Conservation (phyloP, 1,139 yeast species). For the Sugiyamaella neomexicana region DNA sequence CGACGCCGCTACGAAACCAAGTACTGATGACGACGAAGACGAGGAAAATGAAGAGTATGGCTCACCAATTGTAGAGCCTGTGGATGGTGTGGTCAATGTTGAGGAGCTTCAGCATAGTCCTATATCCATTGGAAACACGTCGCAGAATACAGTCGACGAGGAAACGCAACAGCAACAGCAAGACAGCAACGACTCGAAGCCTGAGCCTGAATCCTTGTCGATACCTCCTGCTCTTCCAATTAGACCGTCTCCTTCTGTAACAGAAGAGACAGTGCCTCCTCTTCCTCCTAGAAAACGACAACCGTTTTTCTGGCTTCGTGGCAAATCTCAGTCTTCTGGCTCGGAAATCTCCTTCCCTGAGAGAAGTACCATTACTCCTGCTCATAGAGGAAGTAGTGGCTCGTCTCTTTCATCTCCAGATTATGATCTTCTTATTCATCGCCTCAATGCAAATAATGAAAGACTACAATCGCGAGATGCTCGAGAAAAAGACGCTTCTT, state of each 20-base stretch:
- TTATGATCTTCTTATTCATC: constrained; percentile 50
- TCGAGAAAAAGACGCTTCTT: constrained; percentile 49
- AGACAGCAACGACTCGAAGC: neutral
- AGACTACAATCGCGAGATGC: constrained; percentile 42
- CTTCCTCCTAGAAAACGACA: constrained; percentile 39
- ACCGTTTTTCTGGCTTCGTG: constrained; percentile 40
- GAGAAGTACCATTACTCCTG: neutral
- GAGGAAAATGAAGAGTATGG: constrained; percentile 17
- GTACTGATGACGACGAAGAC: neutral
- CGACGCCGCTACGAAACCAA: neutral
- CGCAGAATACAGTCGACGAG: neutral
- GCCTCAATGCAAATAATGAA: constrained; percentile 51
- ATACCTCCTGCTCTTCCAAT: constrained; percentile 6
- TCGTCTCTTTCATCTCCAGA: constrained; percentile 34
- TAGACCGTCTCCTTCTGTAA: constrained; percentile 7
- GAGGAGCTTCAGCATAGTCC: constrained; percentile 11
- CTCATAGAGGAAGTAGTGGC: neutral
- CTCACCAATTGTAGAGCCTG: constrained; percentile 20
- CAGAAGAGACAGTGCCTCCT: constrained; percentile 28
- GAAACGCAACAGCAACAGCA: neutral
- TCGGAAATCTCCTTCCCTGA: constrained; percentile 6
- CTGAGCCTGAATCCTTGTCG: neutral
- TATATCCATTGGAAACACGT: neutral
- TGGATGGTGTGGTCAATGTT: constrained; percentile 16
- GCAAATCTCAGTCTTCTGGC: constrained; percentile 34